Percentiles rank a stretch among this genome's conserved stretches.
These are phyloP conservation scores for Aspergillus flavus DNA, from an alignment of 2,329 filamentous ascomycete genomes.

Conservation along the genomic window DNA sequence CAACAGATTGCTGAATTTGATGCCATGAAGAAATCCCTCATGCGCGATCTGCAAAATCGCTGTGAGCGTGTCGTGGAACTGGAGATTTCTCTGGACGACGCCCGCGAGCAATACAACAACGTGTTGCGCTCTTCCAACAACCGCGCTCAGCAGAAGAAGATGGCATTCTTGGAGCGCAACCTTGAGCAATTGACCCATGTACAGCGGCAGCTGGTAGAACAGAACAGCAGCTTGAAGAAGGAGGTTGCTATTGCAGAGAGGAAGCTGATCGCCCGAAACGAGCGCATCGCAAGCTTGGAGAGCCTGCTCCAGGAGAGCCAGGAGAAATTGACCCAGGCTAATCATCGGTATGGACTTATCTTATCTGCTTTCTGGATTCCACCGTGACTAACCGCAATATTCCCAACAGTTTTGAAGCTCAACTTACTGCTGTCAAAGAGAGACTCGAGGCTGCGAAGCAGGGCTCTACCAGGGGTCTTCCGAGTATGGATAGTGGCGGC, in stretches of 20 bases:
- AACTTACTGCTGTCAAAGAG: constrained; percentile 96
- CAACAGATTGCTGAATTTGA: constrained; percentile 99
- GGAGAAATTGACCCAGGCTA: constrained; percentile 95
- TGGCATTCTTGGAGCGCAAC: constrained; percentile 98
- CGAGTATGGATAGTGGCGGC: constrained; percentile 63
- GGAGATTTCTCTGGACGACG: constrained; percentile 96
- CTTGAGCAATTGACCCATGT: constrained; percentile 97
- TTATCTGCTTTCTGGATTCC: constrained; percentile 7
- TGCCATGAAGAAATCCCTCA: constrained; percentile 99
- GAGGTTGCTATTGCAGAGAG: constrained; percentile 98
- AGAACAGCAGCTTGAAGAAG: constrained; percentile 97
- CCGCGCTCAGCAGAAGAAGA: constrained; percentile 99
- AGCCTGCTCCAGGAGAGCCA: constrained; percentile 92
- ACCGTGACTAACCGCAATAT: constrained; percentile 13
- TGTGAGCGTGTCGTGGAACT: constrained; percentile 98
- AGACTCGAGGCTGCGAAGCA: constrained; percentile 93
- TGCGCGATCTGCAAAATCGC: constrained; percentile 97
- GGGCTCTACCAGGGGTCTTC: constrained; percentile 82
- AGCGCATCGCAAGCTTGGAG: constrained; percentile 94
- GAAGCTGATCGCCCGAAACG: constrained; percentile 93
- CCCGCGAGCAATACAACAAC: constrained; percentile 98
- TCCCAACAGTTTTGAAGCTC: constrained; percentile 80
- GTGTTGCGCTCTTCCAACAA: constrained; percentile 96
- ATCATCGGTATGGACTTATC: constrained; percentile 76
- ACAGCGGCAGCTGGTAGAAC: constrained; percentile 95